Conservation (phyloP, 139 green algal species). For the Ulvella scutata region DNA sequence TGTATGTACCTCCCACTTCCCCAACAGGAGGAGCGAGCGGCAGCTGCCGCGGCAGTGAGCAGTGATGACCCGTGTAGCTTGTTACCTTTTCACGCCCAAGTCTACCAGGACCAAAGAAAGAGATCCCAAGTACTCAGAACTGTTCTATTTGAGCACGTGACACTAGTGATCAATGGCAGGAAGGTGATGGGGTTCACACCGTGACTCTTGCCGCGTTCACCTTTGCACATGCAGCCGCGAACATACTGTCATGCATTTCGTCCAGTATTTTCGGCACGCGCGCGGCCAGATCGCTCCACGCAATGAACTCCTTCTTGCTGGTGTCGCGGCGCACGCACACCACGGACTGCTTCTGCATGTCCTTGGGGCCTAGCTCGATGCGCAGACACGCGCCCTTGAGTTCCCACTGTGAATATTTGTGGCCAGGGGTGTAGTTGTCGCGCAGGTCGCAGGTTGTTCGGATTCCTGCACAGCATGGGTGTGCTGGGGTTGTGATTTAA, state of each 20-base stretch:
- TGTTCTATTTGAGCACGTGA: too few relatives aligned
- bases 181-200: not conserved
- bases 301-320: conserved; percentile 64
- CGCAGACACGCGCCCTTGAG: conserved; percentile 87
- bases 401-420: conserved; percentile 99
- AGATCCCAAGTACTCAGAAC: too few relatives aligned
- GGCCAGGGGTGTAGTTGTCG: conserved; percentile 90
- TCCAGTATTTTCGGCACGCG: conserved; percentile 49
- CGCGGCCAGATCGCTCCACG: conserved; percentile 51
- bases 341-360: conserved; percentile 69
- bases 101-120: too few relatives aligned
- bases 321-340: conserved; percentile 83
- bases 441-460: conserved; percentile 59
- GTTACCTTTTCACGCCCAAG: too few relatives aligned
- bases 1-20: too few relatives aligned
- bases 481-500: not conserved
- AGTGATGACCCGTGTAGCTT: too few relatives aligned
- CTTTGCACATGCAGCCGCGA: not conserved
- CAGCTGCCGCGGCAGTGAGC: too few relatives aligned
- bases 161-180: too few relatives aligned
- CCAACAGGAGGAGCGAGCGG: too few relatives aligned
- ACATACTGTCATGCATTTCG: conserved; percentile 45
- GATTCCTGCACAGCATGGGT: conserved; percentile 30
- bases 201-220: not conserved
- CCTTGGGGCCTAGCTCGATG: conserved; percentile 83